Evolutionary conservation across 192 early-diverging fungal species (phyloP).

Genomic region (Coemansia sp.): DNA sequence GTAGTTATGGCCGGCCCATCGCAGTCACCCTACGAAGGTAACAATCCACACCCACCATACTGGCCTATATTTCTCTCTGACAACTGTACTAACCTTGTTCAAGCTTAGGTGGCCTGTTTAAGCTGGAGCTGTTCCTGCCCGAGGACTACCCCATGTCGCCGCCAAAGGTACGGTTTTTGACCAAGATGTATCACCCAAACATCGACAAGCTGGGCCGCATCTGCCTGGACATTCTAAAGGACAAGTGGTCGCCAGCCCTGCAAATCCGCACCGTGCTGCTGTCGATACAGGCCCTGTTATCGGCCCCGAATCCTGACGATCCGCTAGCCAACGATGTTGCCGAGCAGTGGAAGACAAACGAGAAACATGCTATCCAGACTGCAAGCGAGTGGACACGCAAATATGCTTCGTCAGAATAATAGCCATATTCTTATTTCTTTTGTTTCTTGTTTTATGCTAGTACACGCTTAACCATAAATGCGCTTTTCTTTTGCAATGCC

Average conservation of each 20-base stretch:
- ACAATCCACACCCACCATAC: neutral
- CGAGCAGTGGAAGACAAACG: constrained; percentile 98
- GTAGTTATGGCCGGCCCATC: constrained; percentile 88
- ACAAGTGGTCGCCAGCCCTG: constrained; percentile 98
- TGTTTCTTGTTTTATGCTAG: neutral
- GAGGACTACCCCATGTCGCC: constrained; percentile 98
- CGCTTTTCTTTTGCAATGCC: no score
- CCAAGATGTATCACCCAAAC: constrained; percentile 98
- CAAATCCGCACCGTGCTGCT: constrained; percentile 98
- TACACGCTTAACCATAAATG: no score
- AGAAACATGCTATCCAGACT: constrained; percentile 84
- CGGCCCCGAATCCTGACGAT: constrained; percentile 98
- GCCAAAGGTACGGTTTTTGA: constrained; percentile 97
- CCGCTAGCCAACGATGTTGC: constrained; percentile 98
- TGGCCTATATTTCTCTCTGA: neutral
- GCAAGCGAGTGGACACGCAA: constrained; percentile 52
- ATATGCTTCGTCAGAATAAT: constrained; percentile 16
- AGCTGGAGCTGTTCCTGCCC: constrained; percentile 93
- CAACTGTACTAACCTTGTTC: neutral
- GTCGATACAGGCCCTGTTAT: constrained; percentile 94
- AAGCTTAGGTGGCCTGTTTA: constrained; percentile 81
- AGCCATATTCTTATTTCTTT: neutral
- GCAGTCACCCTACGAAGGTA: constrained; percentile 96
- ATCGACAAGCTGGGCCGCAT: constrained; percentile 98
- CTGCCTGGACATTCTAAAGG: constrained; percentile 98